These are phyloP conservation scores for Pseudogymnoascus sp. DNA, from an alignment of 2,329 filamentous ascomycete species.

Conservation along the genomic window DNA sequence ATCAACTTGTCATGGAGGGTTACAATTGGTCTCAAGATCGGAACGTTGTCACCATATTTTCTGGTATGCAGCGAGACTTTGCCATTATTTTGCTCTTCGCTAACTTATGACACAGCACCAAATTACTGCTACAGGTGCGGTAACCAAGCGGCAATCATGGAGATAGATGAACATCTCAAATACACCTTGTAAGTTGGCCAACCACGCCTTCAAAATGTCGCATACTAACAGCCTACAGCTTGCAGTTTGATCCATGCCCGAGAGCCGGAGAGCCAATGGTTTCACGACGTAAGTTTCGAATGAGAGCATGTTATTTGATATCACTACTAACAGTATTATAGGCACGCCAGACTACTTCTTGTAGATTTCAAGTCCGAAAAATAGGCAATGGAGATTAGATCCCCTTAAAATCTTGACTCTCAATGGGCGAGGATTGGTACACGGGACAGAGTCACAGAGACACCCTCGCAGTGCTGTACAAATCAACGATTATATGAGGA, in stretches of 20 bases:
- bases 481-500: not conserved
- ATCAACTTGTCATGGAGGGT: conserved; percentile 98
- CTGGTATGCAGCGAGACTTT: conserved; percentile 49
- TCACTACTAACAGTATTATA: conserved; percentile 24
- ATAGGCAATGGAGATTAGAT: conserved; percentile 8
- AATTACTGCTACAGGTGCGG: conserved; percentile 99
- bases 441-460: not conserved
- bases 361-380: conserved; percentile 38
- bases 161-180: conserved; percentile 98
- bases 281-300: conserved; percentile 61
- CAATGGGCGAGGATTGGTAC: not conserved
- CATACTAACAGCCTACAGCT: conserved; percentile 46
- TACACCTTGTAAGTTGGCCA: conserved; percentile 89
- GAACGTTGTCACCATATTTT: conserved; percentile 98
- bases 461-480: not conserved
- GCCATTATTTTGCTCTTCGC: conserved; percentile 10
- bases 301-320: not conserved
- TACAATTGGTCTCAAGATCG: conserved; percentile 99
- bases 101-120: conserved; percentile 47
- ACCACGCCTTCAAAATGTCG: conserved; percentile 4
- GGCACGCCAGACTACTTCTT: conserved; percentile 98
- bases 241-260: conserved; percentile 98
- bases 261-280: conserved; percentile 98
- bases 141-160: conserved; percentile 99
- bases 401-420: not conserved